Percentiles rank a stretch among this genome's conserved stretches.
Evolutionary conservation across 495 filamentous ascomycete genomes (phyloP).

Genomic region (Xeromyces bisporus): DNA sequence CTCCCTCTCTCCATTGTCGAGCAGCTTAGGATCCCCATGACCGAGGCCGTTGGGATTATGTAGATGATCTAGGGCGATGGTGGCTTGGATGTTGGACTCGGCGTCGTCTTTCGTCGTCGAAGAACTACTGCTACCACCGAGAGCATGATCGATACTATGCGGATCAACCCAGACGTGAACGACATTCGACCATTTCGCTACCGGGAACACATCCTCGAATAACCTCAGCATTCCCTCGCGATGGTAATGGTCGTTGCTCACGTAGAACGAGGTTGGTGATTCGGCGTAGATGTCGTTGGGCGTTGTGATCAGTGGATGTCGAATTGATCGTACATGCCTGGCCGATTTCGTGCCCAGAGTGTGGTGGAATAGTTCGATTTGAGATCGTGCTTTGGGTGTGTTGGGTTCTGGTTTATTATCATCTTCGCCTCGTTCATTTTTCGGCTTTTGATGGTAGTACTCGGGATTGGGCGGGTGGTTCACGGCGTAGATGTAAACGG

Average conservation of each 20-base stretch:
- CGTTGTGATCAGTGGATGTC: conserved; percentile 31
- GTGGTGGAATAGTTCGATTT: conserved; percentile 44
- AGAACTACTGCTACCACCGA: too few species aligned
- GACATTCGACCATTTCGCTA: conserved; percentile 24
- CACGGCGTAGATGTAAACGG: conserved; percentile 43
- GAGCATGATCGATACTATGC: too few species aligned
- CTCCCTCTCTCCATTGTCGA: too few species aligned
- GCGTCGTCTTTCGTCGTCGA: conserved; percentile 5
- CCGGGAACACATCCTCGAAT: conserved; percentile 20
- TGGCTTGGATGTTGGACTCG: conserved; percentile 22
- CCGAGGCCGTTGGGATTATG: conserved; percentile 42
- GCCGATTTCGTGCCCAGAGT: conserved; percentile 15
- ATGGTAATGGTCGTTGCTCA: conserved; percentile 46
- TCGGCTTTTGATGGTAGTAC: too few species aligned
- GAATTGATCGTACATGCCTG: conserved; percentile 28
- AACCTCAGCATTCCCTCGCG: conserved; percentile 27
- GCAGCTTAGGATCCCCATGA: conserved; percentile 30
- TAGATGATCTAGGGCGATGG: conserved; percentile 23
- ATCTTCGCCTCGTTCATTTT: too few species aligned
- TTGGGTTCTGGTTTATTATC: conserved; percentile 3
- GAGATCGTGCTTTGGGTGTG: conserved; percentile 26
- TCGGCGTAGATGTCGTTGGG: conserved; percentile 42
- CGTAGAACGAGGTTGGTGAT: conserved; percentile 32
- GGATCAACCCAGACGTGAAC: conserved; percentile 17
- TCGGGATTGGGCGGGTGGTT: conserved; percentile 38